Percentiles rank a stretch among this genome's conserved stretches.
Evolutionary conservation across 495 filamentous ascomycete genomes (phyloP).

Genomic region (Aspergillus cristatus): DNA sequence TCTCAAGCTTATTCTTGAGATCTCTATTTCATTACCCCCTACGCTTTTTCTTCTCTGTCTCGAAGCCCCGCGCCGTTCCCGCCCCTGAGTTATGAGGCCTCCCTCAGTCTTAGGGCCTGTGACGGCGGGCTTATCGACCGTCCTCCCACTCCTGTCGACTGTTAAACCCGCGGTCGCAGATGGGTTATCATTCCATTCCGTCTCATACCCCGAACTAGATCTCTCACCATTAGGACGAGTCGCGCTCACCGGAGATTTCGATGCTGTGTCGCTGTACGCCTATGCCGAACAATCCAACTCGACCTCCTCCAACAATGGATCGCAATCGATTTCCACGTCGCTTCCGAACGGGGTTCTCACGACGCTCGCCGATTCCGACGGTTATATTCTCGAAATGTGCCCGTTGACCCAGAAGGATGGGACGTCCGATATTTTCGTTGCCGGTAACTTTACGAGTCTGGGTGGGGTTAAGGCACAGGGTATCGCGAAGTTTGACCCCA

Average conservation of each 20-base stretch:
- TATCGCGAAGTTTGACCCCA: constrained; percentile 70
- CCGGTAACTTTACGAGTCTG: constrained; percentile 94
- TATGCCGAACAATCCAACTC: constrained; percentile 71
- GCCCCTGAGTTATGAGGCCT: constrained; percentile 42
- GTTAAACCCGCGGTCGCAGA: constrained; percentile 36
- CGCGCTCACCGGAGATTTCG: constrained; percentile 83
- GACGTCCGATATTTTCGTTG: constrained; percentile 67
- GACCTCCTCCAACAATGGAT: constrained; percentile 59
- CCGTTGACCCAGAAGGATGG: constrained; percentile 61
- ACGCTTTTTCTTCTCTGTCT: constrained; percentile 6
- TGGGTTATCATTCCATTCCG: constrained; percentile 61
- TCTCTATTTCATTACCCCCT: neutral
- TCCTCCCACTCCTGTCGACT: constrained; percentile 29
- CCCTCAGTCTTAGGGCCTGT: constrained; percentile 49
- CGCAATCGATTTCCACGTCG: constrained; percentile 68
- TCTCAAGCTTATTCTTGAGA: too few relatives aligned
- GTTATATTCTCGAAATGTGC: constrained; percentile 79
- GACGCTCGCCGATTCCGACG: constrained; percentile 65
- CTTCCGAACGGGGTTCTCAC: constrained; percentile 82
- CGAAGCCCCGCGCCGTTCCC: constrained; percentile 24
- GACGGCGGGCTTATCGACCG: constrained; percentile 38
- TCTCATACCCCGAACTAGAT: constrained; percentile 71
- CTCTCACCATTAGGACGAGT: constrained; percentile 73
- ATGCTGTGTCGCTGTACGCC: constrained; percentile 80
- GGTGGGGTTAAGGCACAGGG: constrained; percentile 65